Evolutionary conservation across 2,329 filamentous ascomycete species (phyloP).

Genomic region (Geoglossum cookeanum): DNA sequence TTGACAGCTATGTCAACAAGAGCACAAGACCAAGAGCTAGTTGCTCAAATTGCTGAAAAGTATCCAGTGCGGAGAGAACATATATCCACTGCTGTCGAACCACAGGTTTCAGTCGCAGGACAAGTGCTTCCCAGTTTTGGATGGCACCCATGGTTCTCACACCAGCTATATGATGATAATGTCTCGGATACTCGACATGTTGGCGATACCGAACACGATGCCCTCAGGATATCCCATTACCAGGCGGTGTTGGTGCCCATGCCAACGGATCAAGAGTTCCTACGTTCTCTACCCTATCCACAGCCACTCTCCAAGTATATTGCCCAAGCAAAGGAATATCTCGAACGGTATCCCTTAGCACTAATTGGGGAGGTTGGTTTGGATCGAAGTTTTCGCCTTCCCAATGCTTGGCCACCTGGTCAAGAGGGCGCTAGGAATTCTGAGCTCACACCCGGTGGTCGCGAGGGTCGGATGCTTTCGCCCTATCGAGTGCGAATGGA

Average conservation of each 20-base stretch:
- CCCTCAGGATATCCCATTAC: slow-evolving; percentile 31
- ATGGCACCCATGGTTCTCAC: slow-evolving; percentile 51
- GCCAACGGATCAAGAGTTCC: slow-evolving; percentile 27
- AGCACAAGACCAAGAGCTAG: slow-evolving; percentile 39
- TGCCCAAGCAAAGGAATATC: slow-evolving; percentile 26
- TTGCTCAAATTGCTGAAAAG: slow-evolving; percentile 27
- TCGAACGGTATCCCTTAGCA: slow-evolving; percentile 32
- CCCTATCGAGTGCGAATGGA: slow-evolving; percentile 35
- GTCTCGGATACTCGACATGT: slow-evolving; percentile 11
- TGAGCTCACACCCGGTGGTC: slow-evolving; percentile 35
- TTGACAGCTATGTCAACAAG: slow-evolving; percentile 45
- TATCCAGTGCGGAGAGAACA: slow-evolving; percentile 2
- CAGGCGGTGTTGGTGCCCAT: slow-evolving; percentile 30
- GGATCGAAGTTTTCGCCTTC: slow-evolving; percentile 41
- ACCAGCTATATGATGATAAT: slow-evolving; percentile 35
- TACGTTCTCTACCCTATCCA: slow-evolving; percentile 33
- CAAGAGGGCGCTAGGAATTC: slow-evolving; percentile 18
- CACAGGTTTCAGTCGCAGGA: not conserved
- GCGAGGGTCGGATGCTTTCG: slow-evolving; percentile 38
- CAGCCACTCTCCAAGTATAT: slow-evolving; percentile 33
- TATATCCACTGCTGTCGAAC: no score
- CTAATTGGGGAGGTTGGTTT: slow-evolving; percentile 44
- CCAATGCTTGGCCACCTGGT: slow-evolving; percentile 27
- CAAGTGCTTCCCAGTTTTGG: slow-evolving; percentile 40
- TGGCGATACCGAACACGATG: slow-evolving; percentile 9